Percentiles rank a stretch among this genome's conserved stretches.
Conservation (phyloP, 2,329 filamentous ascomycete species). For the Penicillium sclerotigenum region DNA sequence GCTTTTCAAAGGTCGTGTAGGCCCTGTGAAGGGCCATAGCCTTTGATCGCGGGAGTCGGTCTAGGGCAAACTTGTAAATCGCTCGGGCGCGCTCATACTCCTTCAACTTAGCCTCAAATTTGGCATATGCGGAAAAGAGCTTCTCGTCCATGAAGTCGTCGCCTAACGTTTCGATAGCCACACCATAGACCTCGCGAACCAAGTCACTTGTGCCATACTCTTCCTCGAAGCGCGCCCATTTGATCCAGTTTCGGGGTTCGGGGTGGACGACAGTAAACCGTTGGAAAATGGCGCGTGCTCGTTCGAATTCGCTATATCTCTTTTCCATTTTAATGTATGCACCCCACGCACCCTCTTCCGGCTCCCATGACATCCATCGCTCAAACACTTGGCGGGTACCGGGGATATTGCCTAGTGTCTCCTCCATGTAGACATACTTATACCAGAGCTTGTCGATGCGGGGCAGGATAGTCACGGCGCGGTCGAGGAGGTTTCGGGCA, state of each 20-base stretch:
- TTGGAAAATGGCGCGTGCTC: slow-evolving; percentile 85
- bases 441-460: slow-evolving; percentile 97
- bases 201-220: slow-evolving; percentile 88
- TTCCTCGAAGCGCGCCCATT: slow-evolving; percentile 96
- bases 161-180: slow-evolving; percentile 81
- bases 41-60: slow-evolving; percentile 83
- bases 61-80: slow-evolving; percentile 95
- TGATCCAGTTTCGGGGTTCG: slow-evolving; percentile 95
- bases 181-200: slow-evolving; percentile 87
- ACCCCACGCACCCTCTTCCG: slow-evolving; percentile 91
- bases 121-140: slow-evolving; percentile 92
- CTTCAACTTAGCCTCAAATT: slow-evolving; percentile 90
- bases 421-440: slow-evolving; percentile 98
- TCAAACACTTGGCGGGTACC: slow-evolving; percentile 94
- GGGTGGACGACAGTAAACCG: slow-evolving; percentile 90
- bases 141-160: slow-evolving; percentile 96
- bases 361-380: slow-evolving; percentile 97
- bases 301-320: slow-evolving; percentile 85
- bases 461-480: slow-evolving; percentile 88
- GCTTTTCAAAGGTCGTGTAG: slow-evolving; percentile 97
- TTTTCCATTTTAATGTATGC: slow-evolving; percentile 98
- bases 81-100: slow-evolving; percentile 90
- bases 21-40: slow-evolving; percentile 83
- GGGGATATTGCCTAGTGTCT: slow-evolving; percentile 91
- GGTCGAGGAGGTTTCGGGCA: slow-evolving; percentile 87